Evolutionary conservation across 805 yeast species (phyloP).

Genomic region (Saturnispora halmiae): DNA sequence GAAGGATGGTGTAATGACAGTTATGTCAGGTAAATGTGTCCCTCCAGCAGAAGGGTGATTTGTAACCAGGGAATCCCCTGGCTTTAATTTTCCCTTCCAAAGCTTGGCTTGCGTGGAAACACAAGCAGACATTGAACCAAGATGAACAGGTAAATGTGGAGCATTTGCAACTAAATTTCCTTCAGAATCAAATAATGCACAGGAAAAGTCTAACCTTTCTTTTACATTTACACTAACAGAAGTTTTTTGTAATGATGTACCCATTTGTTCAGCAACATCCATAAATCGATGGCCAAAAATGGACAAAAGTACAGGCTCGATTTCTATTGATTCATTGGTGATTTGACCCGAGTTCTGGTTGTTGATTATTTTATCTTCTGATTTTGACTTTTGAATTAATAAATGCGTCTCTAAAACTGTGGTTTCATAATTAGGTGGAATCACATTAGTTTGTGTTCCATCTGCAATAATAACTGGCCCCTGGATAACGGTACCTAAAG

Average conservation of each 20-base stretch:
- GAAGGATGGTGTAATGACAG: constrained; percentile 87
- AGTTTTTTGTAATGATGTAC: constrained; percentile 67
- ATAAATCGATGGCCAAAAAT: constrained; percentile 77
- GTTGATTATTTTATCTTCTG: constrained; percentile 13
- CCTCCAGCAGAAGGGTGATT: constrained; percentile 85
- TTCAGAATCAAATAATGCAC: constrained; percentile 68
- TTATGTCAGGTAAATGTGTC: constrained; percentile 82
- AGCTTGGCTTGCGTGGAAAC: constrained; percentile 53
- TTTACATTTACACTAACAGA: constrained; percentile 77
- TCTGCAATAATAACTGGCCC: constrained; percentile 80
- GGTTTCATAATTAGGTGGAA: constrained; percentile 55
- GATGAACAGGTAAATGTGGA: constrained; percentile 80
- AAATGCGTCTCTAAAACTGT: constrained; percentile 53
- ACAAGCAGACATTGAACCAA: constrained; percentile 81
- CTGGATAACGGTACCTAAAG: constrained; percentile 40
- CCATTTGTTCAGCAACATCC: constrained; percentile 92
- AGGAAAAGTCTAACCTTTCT: constrained; percentile 74
- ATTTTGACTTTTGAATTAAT: constrained; percentile 18
- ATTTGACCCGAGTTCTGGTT: neutral
- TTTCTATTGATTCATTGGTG: constrained; percentile 17
- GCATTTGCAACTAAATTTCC: constrained; percentile 86
- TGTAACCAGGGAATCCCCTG: constrained; percentile 70
- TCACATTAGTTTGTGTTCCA: constrained; percentile 70
- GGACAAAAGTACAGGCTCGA: constrained; percentile 67
- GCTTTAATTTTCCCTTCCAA: constrained; percentile 56